phyloP scores from a whole-genome alignment of 164 flowering plant genomes.

The Nelumbo lutea region DNA sequence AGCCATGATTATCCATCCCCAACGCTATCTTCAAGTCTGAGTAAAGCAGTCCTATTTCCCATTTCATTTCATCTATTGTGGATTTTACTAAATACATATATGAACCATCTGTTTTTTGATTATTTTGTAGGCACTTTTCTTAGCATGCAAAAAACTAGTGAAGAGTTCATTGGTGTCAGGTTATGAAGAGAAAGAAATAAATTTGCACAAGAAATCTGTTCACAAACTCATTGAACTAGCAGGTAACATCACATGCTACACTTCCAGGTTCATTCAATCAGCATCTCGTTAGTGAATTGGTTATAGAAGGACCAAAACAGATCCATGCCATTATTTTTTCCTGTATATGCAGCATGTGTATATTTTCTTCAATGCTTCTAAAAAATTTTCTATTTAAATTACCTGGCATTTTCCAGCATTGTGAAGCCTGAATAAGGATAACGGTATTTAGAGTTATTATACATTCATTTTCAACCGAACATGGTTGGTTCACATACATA shows the following conservation, averaged over 20 bases:
- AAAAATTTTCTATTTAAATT: too few relatives aligned
- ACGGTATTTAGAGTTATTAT: too few relatives aligned
- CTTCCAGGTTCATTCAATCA: not conserved
- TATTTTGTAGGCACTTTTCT: conserved; percentile 61
- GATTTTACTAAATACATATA: conserved; percentile 4
- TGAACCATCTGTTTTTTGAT: conserved; percentile 7
- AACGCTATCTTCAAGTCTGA: conserved; percentile 68
- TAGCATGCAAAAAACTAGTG: conserved; percentile 63
- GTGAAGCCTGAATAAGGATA: too few relatives aligned
- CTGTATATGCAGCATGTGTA: too few relatives aligned
- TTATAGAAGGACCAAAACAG: too few relatives aligned
- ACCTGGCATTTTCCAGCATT: too few relatives aligned
- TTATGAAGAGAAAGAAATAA: conserved; percentile 34
- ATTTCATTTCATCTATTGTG: not conserved
- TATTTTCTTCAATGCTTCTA: too few relatives aligned
- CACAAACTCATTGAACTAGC: conserved; percentile 45
- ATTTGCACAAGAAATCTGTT: conserved; percentile 49
- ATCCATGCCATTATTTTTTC: too few relatives aligned
- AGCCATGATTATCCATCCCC: conserved; percentile 81
- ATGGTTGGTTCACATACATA: too few relatives aligned
- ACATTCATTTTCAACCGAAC: too few relatives aligned
- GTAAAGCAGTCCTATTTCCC: not conserved
- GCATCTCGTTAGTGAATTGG: not conserved
- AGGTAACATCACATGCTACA: conserved; percentile 35
- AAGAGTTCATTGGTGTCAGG: conserved; percentile 31